phyloP scores from a whole-genome alignment of 805 yeast genomes.

The Kuraishia ogatae region DNA sequence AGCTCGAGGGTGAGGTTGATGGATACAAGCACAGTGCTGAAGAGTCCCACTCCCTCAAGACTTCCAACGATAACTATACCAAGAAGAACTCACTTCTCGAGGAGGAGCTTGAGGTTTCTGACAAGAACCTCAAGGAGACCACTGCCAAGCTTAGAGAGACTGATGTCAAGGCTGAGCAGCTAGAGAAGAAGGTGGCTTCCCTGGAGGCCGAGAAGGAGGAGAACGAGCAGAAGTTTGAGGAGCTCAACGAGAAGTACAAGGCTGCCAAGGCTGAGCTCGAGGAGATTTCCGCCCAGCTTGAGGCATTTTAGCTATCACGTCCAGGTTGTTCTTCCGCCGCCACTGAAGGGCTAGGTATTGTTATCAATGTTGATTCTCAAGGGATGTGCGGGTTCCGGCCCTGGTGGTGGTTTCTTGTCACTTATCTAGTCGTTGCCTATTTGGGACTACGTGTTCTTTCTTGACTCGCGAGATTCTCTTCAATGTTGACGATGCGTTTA shows the following conservation, averaged over 20 bases:
- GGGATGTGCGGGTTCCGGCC: no score
- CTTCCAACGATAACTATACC: conserved; percentile 84
- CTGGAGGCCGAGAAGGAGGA: conserved; percentile 89
- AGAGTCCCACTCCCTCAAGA: conserved; percentile 80
- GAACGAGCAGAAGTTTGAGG: conserved; percentile 87
- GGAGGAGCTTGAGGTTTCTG: conserved; percentile 86
- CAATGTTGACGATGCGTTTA: no score
- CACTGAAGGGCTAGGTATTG: no score
- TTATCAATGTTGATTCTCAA: no score
- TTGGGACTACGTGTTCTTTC: no score
- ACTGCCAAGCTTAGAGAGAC: conserved; percentile 91
- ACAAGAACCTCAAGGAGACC: conserved; percentile 84
- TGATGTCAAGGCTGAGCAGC: conserved; percentile 92
- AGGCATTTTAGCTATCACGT: conserved; percentile 40
- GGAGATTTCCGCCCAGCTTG: conserved; percentile 94
- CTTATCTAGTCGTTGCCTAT: no score
- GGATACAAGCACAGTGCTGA: conserved; percentile 84
- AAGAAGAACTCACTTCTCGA: conserved; percentile 86
- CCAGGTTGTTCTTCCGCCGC: background rate
- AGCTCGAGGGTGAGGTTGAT: conserved; percentile 62
- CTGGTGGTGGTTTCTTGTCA: no score
- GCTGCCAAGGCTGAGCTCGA: conserved; percentile 90
- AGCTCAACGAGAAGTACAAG: conserved; percentile 70
- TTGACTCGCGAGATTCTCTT: no score
- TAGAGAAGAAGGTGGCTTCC: conserved; percentile 88